Evolutionary conservation across 192 early-diverging fungal species (phyloP).

Genomic region (Backusella tarrabulga): DNA sequence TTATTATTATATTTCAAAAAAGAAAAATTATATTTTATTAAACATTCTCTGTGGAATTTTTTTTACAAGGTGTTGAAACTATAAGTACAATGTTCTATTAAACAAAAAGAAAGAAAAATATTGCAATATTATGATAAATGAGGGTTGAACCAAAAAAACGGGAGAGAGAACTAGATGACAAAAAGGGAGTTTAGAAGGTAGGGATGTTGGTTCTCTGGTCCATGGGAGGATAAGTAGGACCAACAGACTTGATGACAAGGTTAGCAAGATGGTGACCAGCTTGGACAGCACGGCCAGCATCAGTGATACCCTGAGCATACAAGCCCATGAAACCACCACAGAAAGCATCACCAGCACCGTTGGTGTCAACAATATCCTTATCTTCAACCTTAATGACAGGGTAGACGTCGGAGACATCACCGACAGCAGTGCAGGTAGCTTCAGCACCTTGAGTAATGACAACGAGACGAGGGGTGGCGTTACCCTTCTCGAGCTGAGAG

Average conservation of each 20-base stretch:
- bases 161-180: background rate
- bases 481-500: conserved; percentile 80
- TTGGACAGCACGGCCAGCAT: conserved; percentile 64
- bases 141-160: background rate
- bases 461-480: conserved; percentile 76
- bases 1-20: background rate
- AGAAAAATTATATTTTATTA: background rate
- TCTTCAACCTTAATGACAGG: conserved; percentile 56
- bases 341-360: conserved; percentile 98
- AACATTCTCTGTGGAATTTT: background rate
- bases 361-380: conserved; percentile 89
- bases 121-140: background rate
- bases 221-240: conserved; percentile 67
- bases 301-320: conserved; percentile 67
- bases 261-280: conserved; percentile 93
- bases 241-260: conserved; percentile 78
- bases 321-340: conserved; percentile 90
- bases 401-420: conserved; percentile 61
- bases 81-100: conserved; percentile 9
- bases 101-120: background rate
- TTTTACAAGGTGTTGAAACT: conserved; percentile 5
- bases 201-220: conserved; percentile 29
- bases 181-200: conserved; percentile 23
- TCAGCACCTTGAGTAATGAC: conserved; percentile 91
- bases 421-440: conserved; percentile 67